Evolutionary conservation across 805 yeast genomes (phyloP), one percentile per base, ranked within the genome.

Genomic region (Spencermartinsiella europaea): DNA sequence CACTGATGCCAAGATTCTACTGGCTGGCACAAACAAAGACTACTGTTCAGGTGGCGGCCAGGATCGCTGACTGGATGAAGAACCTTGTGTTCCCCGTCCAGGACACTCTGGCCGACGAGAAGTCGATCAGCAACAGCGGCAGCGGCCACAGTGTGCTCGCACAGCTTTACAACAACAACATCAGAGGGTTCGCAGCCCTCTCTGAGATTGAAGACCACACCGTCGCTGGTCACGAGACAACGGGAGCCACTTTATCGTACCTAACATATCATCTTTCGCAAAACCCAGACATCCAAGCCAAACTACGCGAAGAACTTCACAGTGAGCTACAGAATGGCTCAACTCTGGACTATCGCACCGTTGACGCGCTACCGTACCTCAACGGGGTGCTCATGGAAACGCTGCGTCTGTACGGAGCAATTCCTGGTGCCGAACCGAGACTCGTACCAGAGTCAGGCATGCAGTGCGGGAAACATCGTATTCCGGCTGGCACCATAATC

Each of bases 221-320:
- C 34, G 81, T 83, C 39, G 90, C 90, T 0, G 90, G 90, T 2
- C 89, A 83, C 58, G 84, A 82, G 57, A 83, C 90, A 3, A 81
- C 85, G 0, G 86, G 84, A 0, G 72, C 79, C 4, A 79, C 81
- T n/a, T 60, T 83, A 48, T 69, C 85, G 0, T 83, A 75, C 58
- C 63, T 78, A 44, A 68, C 77, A 17, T 82, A 76, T 66, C 80
- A 80, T 56, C 58, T 82, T 33, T 79, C 85, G 2, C 65, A 77
- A 47, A 38, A 53, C 38, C 79, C 79, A 0, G 59, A 62, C 12
- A 68, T 76, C 52, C 90, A 83, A 59, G 48, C 58, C 2, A 59
- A 57, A 31, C 64, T 85, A 16, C 64, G 66, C 28, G 47, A 67
- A 1, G 93, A 85, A 62, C 58, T 77, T 31, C 38, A 17, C 4